phyloP scores from a whole-genome alignment of 768 basidiomycete genomes.

The Botryobasidium botryosum region DNA sequence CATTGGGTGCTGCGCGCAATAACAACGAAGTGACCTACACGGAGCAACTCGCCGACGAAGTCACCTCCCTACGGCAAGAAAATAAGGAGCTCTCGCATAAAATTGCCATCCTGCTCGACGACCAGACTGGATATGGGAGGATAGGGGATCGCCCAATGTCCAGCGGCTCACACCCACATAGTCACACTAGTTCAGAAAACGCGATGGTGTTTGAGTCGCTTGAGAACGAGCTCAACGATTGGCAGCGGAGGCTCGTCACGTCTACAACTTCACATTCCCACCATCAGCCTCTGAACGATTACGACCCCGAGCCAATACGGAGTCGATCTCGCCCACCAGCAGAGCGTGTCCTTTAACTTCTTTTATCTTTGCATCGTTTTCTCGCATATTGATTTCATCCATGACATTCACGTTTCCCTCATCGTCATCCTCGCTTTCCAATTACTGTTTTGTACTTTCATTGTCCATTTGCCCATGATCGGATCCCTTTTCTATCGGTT shows the following conservation, averaged over 20 bases:
- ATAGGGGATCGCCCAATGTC: conserved; percentile 39
- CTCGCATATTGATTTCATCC: conserved; percentile 16
- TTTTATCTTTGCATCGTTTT: conserved; percentile 16
- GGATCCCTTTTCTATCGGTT: background rate
- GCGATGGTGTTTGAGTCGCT: conserved; percentile 59
- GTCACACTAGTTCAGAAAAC: conserved; percentile 72
- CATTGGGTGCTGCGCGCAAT: conserved; percentile 54
- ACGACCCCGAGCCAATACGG: conserved; percentile 33
- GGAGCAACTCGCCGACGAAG: conserved; percentile 73
- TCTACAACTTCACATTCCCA: conserved; percentile 51
- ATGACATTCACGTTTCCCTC: background rate
- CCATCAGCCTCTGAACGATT: conserved; percentile 42
- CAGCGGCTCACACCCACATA: conserved; percentile 35
- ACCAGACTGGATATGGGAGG: conserved; percentile 53
- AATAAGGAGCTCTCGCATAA: conserved; percentile 85
- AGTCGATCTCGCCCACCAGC: background rate
- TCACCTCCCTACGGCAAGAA: conserved; percentile 59
- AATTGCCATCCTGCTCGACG: conserved; percentile 68
- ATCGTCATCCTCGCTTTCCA: background rate
- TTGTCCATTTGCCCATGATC: background rate
- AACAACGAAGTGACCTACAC: conserved; percentile 60
- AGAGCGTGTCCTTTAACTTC: background rate
- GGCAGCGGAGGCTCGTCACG: conserved; percentile 70
- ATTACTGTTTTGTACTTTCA: background rate
- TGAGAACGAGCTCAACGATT: conserved; percentile 67